Evolutionary conservation across 306 rosid genomes (phyloP).

Genomic region (Pyrus communis): DNA sequence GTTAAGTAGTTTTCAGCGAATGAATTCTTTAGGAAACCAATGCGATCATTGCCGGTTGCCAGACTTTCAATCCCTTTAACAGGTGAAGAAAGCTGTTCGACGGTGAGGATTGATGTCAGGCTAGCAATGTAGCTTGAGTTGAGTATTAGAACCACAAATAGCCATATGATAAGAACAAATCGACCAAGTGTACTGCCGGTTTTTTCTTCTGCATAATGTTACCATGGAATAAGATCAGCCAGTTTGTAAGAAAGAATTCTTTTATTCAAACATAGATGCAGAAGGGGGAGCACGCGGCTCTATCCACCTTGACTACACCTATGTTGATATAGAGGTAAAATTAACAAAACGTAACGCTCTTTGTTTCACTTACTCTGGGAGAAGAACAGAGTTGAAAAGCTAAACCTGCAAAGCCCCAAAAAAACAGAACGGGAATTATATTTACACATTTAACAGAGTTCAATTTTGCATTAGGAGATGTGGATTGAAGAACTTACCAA

Average conservation of each 20-base stretch:
- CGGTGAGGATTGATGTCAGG: constrained; percentile 38
- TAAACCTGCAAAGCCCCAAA: constrained; percentile 49
- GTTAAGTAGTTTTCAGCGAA: constrained; percentile 40
- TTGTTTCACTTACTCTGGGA: constrained; percentile 19
- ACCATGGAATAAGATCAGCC: not conserved
- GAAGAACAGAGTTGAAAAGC: constrained; percentile 57
- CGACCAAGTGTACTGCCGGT: constrained; percentile 18
- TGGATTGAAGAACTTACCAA: constrained; percentile 17
- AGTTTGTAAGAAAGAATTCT: not conserved
- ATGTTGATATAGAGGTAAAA: no score
- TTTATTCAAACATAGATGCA: no score
- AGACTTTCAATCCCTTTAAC: constrained; percentile 64
- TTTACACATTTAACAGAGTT: not conserved
- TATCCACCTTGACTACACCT: no score
- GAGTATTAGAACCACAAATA: constrained; percentile 21
- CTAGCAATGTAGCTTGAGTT: constrained; percentile 28
- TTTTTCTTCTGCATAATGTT: constrained; percentile 16
- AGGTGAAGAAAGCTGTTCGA: constrained; percentile 57
- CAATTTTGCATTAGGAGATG: not conserved
- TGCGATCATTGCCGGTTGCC: constrained; percentile 36
- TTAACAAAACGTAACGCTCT: not conserved
- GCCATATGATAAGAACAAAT: constrained; percentile 25
- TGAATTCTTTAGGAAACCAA: constrained; percentile 45
- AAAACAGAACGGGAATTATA: constrained; percentile 2
- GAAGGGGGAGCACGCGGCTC: no score